phyloP scores from a whole-genome alignment of 1,139 yeast genomes.

The Williopsis jadinii region DNA sequence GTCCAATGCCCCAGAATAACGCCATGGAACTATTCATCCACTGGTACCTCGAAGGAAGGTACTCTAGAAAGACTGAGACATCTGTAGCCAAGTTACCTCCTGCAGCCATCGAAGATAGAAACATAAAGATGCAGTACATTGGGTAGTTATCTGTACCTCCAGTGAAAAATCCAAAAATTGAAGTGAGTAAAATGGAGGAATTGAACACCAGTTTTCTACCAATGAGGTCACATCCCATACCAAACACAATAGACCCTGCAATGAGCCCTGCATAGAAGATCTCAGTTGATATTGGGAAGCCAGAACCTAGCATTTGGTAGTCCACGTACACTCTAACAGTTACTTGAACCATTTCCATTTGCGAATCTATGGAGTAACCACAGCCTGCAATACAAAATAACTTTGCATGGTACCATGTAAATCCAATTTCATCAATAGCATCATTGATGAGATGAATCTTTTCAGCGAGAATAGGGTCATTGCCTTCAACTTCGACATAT shows the following conservation, averaged over 20 bases:
- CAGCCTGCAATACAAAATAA: constrained; percentile 46
- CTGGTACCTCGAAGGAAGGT: constrained; percentile 40
- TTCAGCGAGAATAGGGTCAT: constrained; percentile 29
- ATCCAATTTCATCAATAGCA: constrained; percentile 44
- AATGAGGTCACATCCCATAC: constrained; percentile 46
- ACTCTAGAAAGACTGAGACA: constrained; percentile 43
- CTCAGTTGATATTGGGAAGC: constrained; percentile 28
- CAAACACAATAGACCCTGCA: constrained; percentile 44
- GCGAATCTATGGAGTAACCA: constrained; percentile 62
- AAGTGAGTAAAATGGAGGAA: constrained; percentile 37
- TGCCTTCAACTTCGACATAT: constrained; percentile 9
- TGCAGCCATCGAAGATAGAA: constrained; percentile 34
- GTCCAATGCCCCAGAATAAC: constrained; percentile 48
- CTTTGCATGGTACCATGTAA: constrained; percentile 42
- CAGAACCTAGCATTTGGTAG: constrained; percentile 31
- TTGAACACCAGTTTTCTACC: constrained; percentile 47
- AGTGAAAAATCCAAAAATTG: constrained; percentile 38
- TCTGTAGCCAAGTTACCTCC: constrained; percentile 49
- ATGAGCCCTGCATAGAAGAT: constrained; percentile 37
- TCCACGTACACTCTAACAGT: constrained; percentile 36
- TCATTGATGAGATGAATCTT: constrained; percentile 37
- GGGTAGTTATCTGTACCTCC: constrained; percentile 37
- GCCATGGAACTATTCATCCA: constrained; percentile 45
- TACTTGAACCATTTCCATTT: constrained; percentile 41
- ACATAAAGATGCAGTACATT: constrained; percentile 35